Percentiles rank a stretch among this genome's conserved stretches.
phyloP scores from a whole-genome alignment of 139 green algal genomes.

The Yamagishiella unicocca region DNA sequence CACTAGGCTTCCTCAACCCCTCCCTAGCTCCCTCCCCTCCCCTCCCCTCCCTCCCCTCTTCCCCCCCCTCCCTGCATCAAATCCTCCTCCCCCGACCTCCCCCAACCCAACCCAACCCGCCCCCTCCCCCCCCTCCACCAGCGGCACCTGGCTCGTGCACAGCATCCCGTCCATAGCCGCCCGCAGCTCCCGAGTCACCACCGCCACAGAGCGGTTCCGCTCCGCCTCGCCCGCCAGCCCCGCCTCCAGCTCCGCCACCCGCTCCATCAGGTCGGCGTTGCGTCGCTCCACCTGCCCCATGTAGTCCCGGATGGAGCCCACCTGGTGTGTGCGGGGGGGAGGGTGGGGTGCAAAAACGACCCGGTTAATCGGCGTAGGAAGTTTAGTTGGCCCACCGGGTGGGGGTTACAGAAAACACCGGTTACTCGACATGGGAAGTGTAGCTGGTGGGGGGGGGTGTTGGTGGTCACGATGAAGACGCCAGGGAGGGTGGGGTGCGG shows the following conservation, averaged over 20 bases:
- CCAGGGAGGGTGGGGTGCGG: too few species aligned
- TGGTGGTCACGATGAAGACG: too few species aligned
- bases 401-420: too few species aligned
- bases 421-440: too few species aligned
- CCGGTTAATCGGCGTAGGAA: too few species aligned
- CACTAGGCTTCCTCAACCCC: background rate
- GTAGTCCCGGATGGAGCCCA: conserved; percentile 26
- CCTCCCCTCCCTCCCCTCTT: background rate
- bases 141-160: conserved; percentile 34
- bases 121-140: too few species aligned
- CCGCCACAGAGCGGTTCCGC: conserved; percentile 5
- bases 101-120: background rate
- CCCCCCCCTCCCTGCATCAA: too few species aligned
- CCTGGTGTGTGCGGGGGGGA: background rate
- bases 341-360: background rate
- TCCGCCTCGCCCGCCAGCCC: conserved; percentile 33
- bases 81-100: too few species aligned
- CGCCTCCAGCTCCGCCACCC: conserved; percentile 25
- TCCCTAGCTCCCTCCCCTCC: background rate
- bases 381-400: too few species aligned
- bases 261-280: conserved; percentile 20
- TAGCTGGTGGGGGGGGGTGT: too few species aligned
- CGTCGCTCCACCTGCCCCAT: conserved; percentile 24
- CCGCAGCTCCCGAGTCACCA: background rate
- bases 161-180: conserved; percentile 20